phyloP scores from a whole-genome alignment of 306 rosid genomes.

The Ochetophila trinervis region DNA sequence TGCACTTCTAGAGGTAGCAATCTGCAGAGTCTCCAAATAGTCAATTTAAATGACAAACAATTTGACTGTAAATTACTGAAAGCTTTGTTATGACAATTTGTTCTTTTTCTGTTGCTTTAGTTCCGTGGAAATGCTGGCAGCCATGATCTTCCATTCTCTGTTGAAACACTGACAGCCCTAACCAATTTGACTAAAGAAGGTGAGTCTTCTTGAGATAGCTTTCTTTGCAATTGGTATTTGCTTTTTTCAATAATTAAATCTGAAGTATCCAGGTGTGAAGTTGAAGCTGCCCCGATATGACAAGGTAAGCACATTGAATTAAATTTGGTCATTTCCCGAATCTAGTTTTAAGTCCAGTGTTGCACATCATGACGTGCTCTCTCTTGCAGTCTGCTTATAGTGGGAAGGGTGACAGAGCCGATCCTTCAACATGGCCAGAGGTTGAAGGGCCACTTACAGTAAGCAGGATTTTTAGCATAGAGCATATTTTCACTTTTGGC shows the following conservation, averaged over 20 bases:
- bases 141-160: constrained; percentile 78
- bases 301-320: constrained; percentile 52
- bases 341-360: constrained; percentile 14
- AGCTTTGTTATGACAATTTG: not conserved
- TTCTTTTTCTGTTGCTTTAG: constrained; percentile 33
- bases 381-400: constrained; percentile 70
- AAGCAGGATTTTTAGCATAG: constrained; percentile 22
- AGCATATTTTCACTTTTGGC: not conserved
- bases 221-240: constrained; percentile 9
- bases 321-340: not conserved
- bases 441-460: constrained; percentile 81
- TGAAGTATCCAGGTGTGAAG: constrained; percentile 65
- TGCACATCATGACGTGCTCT: constrained; percentile 24
- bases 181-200: constrained; percentile 73
- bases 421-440: constrained; percentile 83
- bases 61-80: constrained; percentile 1
- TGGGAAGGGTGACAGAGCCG: constrained; percentile 90
- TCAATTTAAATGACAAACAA: not conserved
- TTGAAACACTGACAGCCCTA: constrained; percentile 62
- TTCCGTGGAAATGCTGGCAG: constrained; percentile 92
- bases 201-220: constrained; percentile 28
- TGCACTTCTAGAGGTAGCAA: constrained; percentile 81
- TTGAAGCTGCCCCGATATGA: constrained; percentile 86
- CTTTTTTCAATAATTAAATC: constrained; percentile 20
- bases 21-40: constrained; percentile 6